Base-by-base conservation (phyloP, 371 early-diverging fungal genomes). In the Mucor racemosus region DNA sequence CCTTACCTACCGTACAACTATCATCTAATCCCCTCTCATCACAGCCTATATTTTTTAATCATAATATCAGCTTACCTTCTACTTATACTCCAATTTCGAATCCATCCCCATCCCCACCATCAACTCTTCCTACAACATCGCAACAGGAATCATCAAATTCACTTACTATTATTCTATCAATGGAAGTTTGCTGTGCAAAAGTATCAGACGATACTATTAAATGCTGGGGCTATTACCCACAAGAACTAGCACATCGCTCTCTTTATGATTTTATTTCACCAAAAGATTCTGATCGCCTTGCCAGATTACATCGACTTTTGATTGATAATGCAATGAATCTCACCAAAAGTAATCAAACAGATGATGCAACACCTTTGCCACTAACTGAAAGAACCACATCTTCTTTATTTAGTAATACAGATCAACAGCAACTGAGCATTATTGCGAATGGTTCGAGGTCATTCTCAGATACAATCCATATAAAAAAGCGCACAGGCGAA, bases 211-310 rank as follows among this genome's bases (percentile, higher is more conserved):
- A 86, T 58, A 79, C 79, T 0, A 77, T 79, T 35, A 80, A 76
- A 13, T 64, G 79, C 14, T 81, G 87, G 81, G 88, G 86, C 2
- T 84, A 84, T 50, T 84, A 85, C 48, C 86, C 90, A 0, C 83
- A 82, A 59, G 85, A 88, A 62, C 74, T 89, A 8, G 77, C 85
- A 1, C 81, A 87, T 75, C 81, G 82, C 38, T 81, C 90, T 4
- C 64, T 89, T 19, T 83, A 83, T 60, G 81, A 85, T 7, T 85
- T 86, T 50, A 64, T 89, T 40, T 80, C 78, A 5, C 67, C 71
- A 10, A 77, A 77, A 42, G 86, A 85, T 54, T 70, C 69, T 0
- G 72, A 77, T 66, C 81, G 80, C 19, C 58, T 89, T 40, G 71
- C 77, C 5, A 58, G 66, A 40, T 64, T 87, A 0, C 77, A 84